These are phyloP conservation scores for Lactarius trivialis DNA, from an alignment of 768 basidiomycete species.

Conservation along the genomic window DNA sequence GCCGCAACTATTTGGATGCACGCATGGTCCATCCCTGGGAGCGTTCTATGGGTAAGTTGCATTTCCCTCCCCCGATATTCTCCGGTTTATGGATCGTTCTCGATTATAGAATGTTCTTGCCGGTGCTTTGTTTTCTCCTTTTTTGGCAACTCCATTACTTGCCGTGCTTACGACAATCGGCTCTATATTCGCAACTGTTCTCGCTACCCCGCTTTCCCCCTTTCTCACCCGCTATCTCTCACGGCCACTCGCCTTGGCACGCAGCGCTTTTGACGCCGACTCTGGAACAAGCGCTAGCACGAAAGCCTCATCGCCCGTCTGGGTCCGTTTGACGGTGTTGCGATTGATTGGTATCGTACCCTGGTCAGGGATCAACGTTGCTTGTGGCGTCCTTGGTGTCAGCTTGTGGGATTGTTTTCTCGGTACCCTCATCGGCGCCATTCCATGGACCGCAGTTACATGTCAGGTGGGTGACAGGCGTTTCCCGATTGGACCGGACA, in stretches of 20 bases:
- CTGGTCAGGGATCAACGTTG: conserved; percentile 96
- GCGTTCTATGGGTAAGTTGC: conserved; percentile 75
- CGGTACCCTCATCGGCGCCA: conserved; percentile 74
- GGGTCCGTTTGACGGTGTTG: conserved; percentile 84
- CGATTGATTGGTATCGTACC: conserved; percentile 90
- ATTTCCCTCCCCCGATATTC: conserved; percentile 3
- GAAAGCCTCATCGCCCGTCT: conserved; percentile 38
- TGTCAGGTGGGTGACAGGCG: conserved; percentile 56
- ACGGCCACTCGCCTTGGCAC: conserved; percentile 76
- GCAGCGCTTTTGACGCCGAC: conserved; percentile 69
- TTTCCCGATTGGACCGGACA: background rate
- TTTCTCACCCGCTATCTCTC: conserved; percentile 78
- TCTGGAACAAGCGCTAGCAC: conserved; percentile 38
- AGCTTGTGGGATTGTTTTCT: conserved; percentile 65
- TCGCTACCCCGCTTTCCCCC: conserved; percentile 80
- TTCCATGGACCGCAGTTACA: conserved; percentile 90
- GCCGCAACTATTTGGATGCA: conserved; percentile 92
- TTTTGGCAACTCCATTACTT: conserved; percentile 73
- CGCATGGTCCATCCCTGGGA: conserved; percentile 94
- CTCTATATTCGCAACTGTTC: conserved; percentile 71
- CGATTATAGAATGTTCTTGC: conserved; percentile 72
- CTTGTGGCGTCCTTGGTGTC: conserved; percentile 88
- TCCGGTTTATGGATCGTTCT: conserved; percentile 1
- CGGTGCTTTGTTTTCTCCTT: conserved; percentile 79
- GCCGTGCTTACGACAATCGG: conserved; percentile 84